A percentile compares a stretch with the other conserved stretches of the same genome.
phyloP scores from a whole-genome alignment of 2,329 filamentous ascomycete species.

The Beauveria rudraprayagi region DNA sequence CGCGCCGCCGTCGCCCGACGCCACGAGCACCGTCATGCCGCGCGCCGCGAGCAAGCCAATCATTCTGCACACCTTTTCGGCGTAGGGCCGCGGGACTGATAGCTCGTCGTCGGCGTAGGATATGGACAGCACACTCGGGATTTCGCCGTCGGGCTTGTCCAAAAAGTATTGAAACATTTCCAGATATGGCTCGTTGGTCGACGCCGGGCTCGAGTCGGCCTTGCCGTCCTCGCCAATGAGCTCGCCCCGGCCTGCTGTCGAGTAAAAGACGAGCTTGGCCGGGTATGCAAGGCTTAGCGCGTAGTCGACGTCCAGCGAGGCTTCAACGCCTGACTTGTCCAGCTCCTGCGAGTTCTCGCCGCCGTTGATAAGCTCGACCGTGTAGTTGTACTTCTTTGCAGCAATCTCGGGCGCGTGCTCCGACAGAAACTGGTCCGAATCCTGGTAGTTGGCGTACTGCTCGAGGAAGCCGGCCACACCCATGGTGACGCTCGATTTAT shows the following conservation, averaged over 20 bases:
- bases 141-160: slow-evolving; percentile 29
- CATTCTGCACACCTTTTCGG: slow-evolving; percentile 42
- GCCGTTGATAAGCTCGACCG: slow-evolving; percentile 33
- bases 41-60: slow-evolving; percentile 46
- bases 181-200: slow-evolving; percentile 50
- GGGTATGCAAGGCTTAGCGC: slow-evolving; percentile 38
- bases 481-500: slow-evolving; percentile 29
- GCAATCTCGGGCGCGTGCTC: slow-evolving; percentile 28
- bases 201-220: slow-evolving; percentile 20
- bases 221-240: slow-evolving; percentile 33
- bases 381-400: slow-evolving; percentile 30
- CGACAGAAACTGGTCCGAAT: slow-evolving; percentile 32
- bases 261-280: slow-evolving; percentile 35
- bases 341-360: slow-evolving; percentile 35
- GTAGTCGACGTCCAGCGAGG: slow-evolving; percentile 41
- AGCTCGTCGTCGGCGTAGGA: slow-evolving; percentile 54
- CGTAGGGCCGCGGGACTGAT: slow-evolving; percentile 43
- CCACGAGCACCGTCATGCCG: slow-evolving; percentile 42
- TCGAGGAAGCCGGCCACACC: slow-evolving; percentile 44
- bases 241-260: slow-evolving; percentile 35
- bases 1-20: slow-evolving; percentile 44
- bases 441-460: slow-evolving; percentile 36
- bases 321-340: slow-evolving; percentile 33
- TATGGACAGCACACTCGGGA: slow-evolving; percentile 50
- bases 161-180: slow-evolving; percentile 45